A percentile compares a stretch with the other conserved stretches of the same genome.
Conservation (phyloP, 768 basidiomycete species). For the Amanita rubescens region DNA sequence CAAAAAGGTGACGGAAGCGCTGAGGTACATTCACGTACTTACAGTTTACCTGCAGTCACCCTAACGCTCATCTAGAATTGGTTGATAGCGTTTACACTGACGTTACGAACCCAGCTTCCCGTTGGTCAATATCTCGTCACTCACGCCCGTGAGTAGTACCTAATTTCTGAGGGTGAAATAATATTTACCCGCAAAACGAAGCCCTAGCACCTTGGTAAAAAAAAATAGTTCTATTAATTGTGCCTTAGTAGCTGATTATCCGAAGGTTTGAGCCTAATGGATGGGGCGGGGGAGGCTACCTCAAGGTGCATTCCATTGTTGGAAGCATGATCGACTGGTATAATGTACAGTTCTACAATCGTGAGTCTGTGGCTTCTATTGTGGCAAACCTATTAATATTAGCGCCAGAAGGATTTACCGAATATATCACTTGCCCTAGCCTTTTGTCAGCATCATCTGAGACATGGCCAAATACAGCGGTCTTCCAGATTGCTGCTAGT, state of each 20-base stretch:
- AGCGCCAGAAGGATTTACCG: constrained; percentile 45
- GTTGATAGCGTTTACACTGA: constrained; percentile 46
- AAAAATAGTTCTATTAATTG: not conserved
- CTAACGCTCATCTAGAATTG: constrained; percentile 24
- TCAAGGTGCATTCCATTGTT: constrained; percentile 42
- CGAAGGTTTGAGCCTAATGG: constrained; percentile 33
- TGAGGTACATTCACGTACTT: constrained; percentile 31
- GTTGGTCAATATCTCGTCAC: constrained; percentile 42
- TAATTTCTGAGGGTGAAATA: not conserved
- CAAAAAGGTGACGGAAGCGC: constrained; percentile 43
- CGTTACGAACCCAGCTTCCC: constrained; percentile 42
- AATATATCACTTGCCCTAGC: constrained; percentile 56
- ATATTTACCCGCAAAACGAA: constrained; percentile 12
- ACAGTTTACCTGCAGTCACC: not conserved
- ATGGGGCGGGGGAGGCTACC: constrained; percentile 47
- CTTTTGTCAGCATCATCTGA: constrained; percentile 27
- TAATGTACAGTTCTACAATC: constrained; percentile 31
- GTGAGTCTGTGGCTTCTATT: constrained; percentile 18
- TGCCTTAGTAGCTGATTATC: not conserved
- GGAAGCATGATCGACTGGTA: constrained; percentile 63
- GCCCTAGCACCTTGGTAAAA: constrained; percentile 43
- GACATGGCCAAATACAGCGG: constrained; percentile 54
- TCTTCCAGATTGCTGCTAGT: constrained; percentile 49
- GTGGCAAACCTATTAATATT: not conserved
- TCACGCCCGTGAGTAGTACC: constrained; percentile 41